phyloP scores from a whole-genome alignment of 805 yeast genomes.

The Ascoidea rubescens region DNA sequence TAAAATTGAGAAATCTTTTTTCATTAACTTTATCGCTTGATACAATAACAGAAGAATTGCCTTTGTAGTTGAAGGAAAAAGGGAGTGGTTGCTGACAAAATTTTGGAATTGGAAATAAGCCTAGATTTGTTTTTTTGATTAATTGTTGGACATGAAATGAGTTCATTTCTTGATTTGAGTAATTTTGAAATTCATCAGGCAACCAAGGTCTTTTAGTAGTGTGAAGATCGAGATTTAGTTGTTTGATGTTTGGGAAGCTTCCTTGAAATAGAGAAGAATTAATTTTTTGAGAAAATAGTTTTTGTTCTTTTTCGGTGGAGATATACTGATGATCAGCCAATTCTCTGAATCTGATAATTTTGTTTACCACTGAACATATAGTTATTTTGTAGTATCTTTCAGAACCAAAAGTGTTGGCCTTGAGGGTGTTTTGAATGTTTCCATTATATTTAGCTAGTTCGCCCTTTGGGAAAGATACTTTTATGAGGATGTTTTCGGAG shows the following conservation, averaged over 20 bases:
- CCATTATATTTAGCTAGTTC: slow-evolving; percentile 7
- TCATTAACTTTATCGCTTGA: slow-evolving; percentile 37
- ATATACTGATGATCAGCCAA: slow-evolving; percentile 78
- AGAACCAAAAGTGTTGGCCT: slow-evolving; percentile 19
- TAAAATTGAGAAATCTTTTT: slow-evolving; percentile 30
- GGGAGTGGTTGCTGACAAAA: slow-evolving; percentile 70
- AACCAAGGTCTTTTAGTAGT: slow-evolving; percentile 10
- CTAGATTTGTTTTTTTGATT: slow-evolving; percentile 26
- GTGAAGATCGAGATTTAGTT: slow-evolving; percentile 17
- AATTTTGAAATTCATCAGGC: not conserved
- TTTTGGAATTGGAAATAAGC: slow-evolving; percentile 77
- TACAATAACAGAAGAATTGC: slow-evolving; percentile 45
- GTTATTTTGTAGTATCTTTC: slow-evolving; percentile 26
- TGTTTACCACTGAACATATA: slow-evolving; percentile 56
- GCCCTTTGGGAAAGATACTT: slow-evolving; percentile 12
- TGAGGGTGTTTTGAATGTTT: slow-evolving; percentile 4
- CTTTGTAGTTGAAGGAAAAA: slow-evolving; percentile 60
- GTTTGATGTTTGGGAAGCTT: slow-evolving; percentile 25
- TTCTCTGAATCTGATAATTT: slow-evolving; percentile 66
- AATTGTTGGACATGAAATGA: slow-evolving; percentile 5
- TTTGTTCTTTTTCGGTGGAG: slow-evolving; percentile 28
- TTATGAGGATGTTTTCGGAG: slow-evolving; percentile 18
- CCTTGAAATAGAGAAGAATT: slow-evolving; percentile 27
- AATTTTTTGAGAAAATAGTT: slow-evolving; percentile 30
- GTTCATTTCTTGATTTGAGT: slow-evolving; percentile 1